Conservation (phyloP, 768 basidiomycete genomes). For the Hericium rajendrae region DNA sequence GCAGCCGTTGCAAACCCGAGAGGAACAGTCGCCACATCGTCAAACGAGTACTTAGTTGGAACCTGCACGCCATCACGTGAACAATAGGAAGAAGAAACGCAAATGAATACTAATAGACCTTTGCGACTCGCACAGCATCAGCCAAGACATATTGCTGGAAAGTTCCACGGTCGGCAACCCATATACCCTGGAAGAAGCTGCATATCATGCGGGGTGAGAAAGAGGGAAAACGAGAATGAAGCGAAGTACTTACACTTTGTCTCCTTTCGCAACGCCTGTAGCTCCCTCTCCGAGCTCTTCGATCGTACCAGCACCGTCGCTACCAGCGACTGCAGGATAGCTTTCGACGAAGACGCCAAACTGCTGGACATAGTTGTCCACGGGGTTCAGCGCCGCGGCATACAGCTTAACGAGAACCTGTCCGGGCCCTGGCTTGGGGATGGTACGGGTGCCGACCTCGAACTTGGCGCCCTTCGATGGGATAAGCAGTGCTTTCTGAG, state of each 20-base stretch:
- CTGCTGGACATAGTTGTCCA: slow-evolving; percentile 7
- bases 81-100: neutral
- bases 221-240: too few relatives aligned
- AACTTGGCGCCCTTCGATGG: slow-evolving; percentile 1
- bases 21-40: slow-evolving; percentile 39
- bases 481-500: slow-evolving; percentile 5
- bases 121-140: slow-evolving; percentile 13
- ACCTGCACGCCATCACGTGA: slow-evolving; percentile 23
- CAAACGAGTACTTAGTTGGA: slow-evolving; percentile 36
- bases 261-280: slow-evolving; percentile 15
- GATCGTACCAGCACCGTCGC: slow-evolving; percentile 18
- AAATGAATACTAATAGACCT: neutral
- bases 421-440: slow-evolving; percentile 11
- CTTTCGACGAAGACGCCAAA: slow-evolving; percentile 13
- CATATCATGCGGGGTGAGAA: neutral
- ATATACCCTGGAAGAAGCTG: slow-evolving; percentile 7
- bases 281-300: slow-evolving; percentile 20
- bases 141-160: slow-evolving; percentile 17
- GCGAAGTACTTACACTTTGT: slow-evolving; percentile 16
- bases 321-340: slow-evolving; percentile 16
- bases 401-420: slow-evolving; percentile 12
- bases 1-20: slow-evolving; percentile 39
- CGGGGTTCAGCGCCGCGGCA: slow-evolving; percentile 15
- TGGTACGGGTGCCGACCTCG: neutral
- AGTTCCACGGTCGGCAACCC: neutral